Evolutionary conservation across 129 eudicot genomes (phyloP).

Genomic region (Arctium minus): DNA sequence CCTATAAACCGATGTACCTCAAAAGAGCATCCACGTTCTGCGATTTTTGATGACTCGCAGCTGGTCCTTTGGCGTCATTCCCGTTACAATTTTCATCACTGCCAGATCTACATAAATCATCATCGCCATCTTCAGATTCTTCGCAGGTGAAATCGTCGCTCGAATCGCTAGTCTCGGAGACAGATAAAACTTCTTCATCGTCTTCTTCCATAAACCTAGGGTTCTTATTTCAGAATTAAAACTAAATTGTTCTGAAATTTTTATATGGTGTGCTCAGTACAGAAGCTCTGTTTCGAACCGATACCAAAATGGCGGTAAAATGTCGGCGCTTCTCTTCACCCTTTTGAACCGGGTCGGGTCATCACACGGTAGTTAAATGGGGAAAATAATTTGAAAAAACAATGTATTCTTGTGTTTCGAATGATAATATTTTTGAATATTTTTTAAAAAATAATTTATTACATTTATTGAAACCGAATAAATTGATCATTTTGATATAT

Average conservation of each 20-base stretch:
- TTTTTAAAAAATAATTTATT: too few species aligned
- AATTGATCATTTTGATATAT: too few species aligned
- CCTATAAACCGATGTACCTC: slow-evolving; percentile 38
- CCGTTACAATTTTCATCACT: slow-evolving; percentile 9
- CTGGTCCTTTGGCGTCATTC: slow-evolving; percentile 17
- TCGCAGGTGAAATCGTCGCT: slow-evolving; percentile 40
- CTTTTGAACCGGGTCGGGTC: slow-evolving; percentile 15
- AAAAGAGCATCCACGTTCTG: slow-evolving; percentile 81
- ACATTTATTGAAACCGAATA: too few species aligned
- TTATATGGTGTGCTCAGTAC: slow-evolving; percentile 19
- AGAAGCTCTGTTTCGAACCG: slow-evolving; percentile 12
- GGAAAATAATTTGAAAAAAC: neutral
- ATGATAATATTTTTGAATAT: too few species aligned
- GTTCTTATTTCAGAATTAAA: slow-evolving; percentile 2
- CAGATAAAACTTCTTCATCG: slow-evolving; percentile 35
- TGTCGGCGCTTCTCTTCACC: slow-evolving; percentile 24
- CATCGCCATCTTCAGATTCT: slow-evolving; percentile 35
- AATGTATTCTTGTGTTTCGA: too few species aligned
- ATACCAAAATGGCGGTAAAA: slow-evolving; percentile 31
- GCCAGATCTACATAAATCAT: slow-evolving; percentile 7
- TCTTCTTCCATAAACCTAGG: slow-evolving; percentile 47
- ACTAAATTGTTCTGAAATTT: neutral
- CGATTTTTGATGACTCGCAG: slow-evolving; percentile 36
- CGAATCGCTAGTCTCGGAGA: slow-evolving; percentile 63
- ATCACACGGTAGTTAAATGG: neutral